These are phyloP conservation scores for Brasenia schreberi DNA, from an alignment of 164 flowering plant species.

Conservation along the genomic window DNA sequence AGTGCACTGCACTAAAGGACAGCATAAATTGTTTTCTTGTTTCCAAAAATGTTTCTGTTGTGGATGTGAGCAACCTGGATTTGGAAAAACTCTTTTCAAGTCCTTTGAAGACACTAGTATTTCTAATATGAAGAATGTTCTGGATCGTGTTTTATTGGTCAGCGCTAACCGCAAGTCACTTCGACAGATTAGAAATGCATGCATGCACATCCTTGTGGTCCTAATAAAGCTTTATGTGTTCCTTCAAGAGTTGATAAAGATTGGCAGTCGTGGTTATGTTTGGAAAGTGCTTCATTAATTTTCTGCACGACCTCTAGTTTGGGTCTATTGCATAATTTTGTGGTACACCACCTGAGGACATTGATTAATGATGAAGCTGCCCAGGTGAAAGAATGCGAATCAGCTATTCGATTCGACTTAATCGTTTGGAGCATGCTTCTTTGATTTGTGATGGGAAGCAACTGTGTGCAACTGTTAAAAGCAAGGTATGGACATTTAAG, in stretches of 20 bases:
- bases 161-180: not conserved
- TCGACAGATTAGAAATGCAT: not conserved
- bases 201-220: not conserved
- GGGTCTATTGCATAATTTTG: conserved; percentile 5
- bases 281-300: conserved; percentile 16
- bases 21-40: not conserved
- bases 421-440: conserved; percentile 25
- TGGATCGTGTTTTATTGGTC: not conserved
- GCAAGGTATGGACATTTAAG: conserved; percentile 19
- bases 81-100: conserved; percentile 1
- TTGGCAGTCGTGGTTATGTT: conserved; percentile 7
- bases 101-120: not conserved
- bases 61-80: not conserved
- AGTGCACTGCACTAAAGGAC: not conserved
- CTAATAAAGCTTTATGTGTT: not conserved
- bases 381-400: conserved; percentile 45
- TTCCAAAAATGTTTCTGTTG: not conserved
- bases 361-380: conserved; percentile 51
- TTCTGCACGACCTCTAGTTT: conserved; percentile 46
- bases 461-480: conserved; percentile 36
- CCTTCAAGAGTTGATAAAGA: not conserved
- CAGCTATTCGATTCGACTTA: conserved; percentile 34
- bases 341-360: conserved; percentile 10
- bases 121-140: not conserved
- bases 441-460: conserved; percentile 45